Evolutionary conservation across 352 stramenopile genomes (phyloP).

Genomic region (Phytopythium cucurbitacearum): DNA sequence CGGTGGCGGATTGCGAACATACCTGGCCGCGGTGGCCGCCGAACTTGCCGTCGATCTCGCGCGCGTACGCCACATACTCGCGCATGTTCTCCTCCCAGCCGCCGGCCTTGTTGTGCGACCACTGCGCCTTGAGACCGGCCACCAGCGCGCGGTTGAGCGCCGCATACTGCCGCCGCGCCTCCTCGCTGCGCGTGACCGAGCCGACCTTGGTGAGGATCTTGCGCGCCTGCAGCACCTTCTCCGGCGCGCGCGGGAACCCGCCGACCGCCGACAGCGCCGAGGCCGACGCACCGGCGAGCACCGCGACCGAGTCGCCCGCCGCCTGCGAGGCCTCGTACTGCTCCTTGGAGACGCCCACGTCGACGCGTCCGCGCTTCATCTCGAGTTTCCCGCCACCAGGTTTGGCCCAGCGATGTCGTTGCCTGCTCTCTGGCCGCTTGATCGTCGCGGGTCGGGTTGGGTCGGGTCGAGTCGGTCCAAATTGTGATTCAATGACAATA

Average conservation of each 20-base stretch:
- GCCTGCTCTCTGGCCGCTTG: too few relatives aligned
- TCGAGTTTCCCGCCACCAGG: slow-evolving; percentile 8
- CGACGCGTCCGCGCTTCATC: slow-evolving; percentile 68
- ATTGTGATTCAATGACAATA: too few relatives aligned
- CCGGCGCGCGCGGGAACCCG: slow-evolving; percentile 33
- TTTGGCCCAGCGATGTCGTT: too few relatives aligned
- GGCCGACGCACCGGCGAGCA: not conserved
- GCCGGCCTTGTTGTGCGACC: slow-evolving; percentile 49
- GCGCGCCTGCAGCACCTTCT: slow-evolving; percentile 44
- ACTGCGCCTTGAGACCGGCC: slow-evolving; percentile 54
- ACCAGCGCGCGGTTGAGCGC: slow-evolving; percentile 73
- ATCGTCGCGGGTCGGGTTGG: too few relatives aligned
- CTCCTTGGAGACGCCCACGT: slow-evolving; percentile 72
- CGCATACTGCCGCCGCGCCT: slow-evolving; percentile 47
- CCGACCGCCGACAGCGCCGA: slow-evolving; percentile 1
- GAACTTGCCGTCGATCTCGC: slow-evolving; percentile 58
- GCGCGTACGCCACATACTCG: slow-evolving; percentile 74
- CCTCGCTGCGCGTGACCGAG: slow-evolving; percentile 21
- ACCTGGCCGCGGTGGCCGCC: slow-evolving; percentile 36
- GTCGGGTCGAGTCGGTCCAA: too few relatives aligned
- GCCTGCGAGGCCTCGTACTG: slow-evolving; percentile 50
- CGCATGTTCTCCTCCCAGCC: slow-evolving; percentile 77
- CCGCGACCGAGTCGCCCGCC: slow-evolving; percentile 1
- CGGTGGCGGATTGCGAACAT: not conserved
- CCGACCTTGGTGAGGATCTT: slow-evolving; percentile 28